Evolutionary conservation across 768 basidiomycete species (phyloP), one percentile per base, ranked within the genome.

Genomic region (Auricularia heimuer): DNA sequence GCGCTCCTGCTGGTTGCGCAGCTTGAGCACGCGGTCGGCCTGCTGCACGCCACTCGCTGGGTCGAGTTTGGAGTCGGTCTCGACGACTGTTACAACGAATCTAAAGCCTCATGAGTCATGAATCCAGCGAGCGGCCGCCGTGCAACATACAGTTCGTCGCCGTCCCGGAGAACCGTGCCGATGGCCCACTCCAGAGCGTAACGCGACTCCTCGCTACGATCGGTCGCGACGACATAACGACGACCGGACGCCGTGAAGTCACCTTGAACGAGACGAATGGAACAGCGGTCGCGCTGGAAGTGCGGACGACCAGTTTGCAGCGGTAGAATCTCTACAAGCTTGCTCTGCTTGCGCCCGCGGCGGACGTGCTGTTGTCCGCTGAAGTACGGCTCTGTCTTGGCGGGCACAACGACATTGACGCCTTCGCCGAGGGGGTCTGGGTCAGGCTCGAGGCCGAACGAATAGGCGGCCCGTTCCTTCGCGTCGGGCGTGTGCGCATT

Each of bases 141-240:
- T 12, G 61, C 29, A 29, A 73, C 79, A 62, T 64, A 84, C 87
- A 94, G 79, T 76, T 95, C 91, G 70, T 99, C 97, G 2, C 96
- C 96, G 75, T 98, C 94, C 67, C 94, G 79, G 66, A 97, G 77
- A 2, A 98, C 96, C 0, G 96, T 98, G 2, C 95, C 96, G 64
- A 98, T 95, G 8, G 91, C 93, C 97, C 96, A 99, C 74, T 98
- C 95, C 4, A 98, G 85, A 1, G 97, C 97, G 74, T 95, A 99
- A 36, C 89, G 81, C 75, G 87, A 89, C 77, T 99, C 97, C 69
- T 97, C 93, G 66, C 90, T 93, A 70, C 98, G 74, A 81, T 99
- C 97, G 71, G 94, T 97, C 4, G 94, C 90, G 29, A 98, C 88
- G 12, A 97, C 80, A 75, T 98, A 99, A 66, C 76, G 77, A 65